Evolutionary conservation across 2,329 filamentous ascomycete species (phyloP), one percentile per base, ranked within the genome.

Genomic region (Juglanconis juglandina): DNA sequence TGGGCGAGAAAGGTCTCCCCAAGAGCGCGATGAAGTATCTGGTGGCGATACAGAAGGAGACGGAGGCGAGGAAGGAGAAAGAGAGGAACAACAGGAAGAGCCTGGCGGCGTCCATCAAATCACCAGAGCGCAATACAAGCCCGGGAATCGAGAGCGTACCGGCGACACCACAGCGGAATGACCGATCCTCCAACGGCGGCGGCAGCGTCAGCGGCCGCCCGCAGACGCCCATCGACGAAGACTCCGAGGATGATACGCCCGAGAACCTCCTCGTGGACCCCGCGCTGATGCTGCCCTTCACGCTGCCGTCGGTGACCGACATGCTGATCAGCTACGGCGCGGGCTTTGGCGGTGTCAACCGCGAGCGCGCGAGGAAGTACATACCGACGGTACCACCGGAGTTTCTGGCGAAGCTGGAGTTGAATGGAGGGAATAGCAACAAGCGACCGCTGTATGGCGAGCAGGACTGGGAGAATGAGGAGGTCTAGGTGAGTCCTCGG

Each of bases 291-390:
- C 82, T 99, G 33, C 95, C 95, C 0, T 99, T 99, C 72, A 89
- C 90, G n/a, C 80, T 99, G 34, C 95, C 95, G 1, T 96, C 94
- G 1, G 95, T 92, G 60, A 98, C 93, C 33, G 95, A 99, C 73
- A 99, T 99, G 95, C 82, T 98, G 52, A 86, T 99, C 52, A 94
- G 88, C 66, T 99, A 96, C 69, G 95, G 95, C 0, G 93, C 95
- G 11, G 95, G 95, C 0, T 95, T 98, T 69, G 95, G 95, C 5
- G 95, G 95, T 0, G 79, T 95, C 51, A 96, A 99, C 76, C 84
- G 90, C 64, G 95, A 98, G 75, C 83, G 92, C 59, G 95, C 96
- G 74, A 83, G 92, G 66, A 96, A 96, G 76, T 99, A 99, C 73
- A 96, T 96, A 50, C 95, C 95, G 2, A 96, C 91, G 0, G 91